Evolutionary conservation across 169 alveolate genomes (phyloP).

Genomic region (Babesia ovis): DNA sequence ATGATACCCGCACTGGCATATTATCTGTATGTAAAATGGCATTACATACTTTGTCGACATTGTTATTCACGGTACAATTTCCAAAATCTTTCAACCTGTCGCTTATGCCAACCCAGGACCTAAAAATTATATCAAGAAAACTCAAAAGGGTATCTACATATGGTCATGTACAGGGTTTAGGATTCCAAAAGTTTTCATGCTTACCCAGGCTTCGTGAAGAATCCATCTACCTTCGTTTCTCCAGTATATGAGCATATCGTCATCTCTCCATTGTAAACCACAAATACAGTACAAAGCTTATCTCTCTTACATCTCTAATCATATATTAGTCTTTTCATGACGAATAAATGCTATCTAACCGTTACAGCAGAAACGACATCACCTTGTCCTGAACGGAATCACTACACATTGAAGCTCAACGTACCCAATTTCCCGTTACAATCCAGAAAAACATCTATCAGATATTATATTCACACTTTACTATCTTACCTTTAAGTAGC

Average conservation of each 20-base stretch:
- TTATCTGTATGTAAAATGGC: neutral
- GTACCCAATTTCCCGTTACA: slow-evolving; percentile 6
- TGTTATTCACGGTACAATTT: neutral
- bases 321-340: neutral
- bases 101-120: slow-evolving; percentile 22
- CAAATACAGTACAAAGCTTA: neutral
- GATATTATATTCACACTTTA: neutral
- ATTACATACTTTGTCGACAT: neutral
- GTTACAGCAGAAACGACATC: slow-evolving; percentile 10
- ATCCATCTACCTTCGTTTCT: neutral
- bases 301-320: neutral
- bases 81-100: neutral
- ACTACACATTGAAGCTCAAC: neutral
- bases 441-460: slow-evolving; percentile 8
- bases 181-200: too few species aligned
- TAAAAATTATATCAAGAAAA: neutral
- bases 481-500: slow-evolving; percentile 11
- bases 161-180: too few species aligned
- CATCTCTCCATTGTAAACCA: slow-evolving; percentile 10
- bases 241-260: neutral
- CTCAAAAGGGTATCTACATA: too few species aligned
- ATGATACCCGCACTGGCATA: neutral
- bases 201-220: neutral
- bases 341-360: slow-evolving; percentile 1
- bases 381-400: slow-evolving; percentile 13